Percentiles rank a stretch among this genome's conserved stretches.
phyloP scores from a whole-genome alignment of 352 stramenopile species.

The Globisporangium recalcitrans region DNA sequence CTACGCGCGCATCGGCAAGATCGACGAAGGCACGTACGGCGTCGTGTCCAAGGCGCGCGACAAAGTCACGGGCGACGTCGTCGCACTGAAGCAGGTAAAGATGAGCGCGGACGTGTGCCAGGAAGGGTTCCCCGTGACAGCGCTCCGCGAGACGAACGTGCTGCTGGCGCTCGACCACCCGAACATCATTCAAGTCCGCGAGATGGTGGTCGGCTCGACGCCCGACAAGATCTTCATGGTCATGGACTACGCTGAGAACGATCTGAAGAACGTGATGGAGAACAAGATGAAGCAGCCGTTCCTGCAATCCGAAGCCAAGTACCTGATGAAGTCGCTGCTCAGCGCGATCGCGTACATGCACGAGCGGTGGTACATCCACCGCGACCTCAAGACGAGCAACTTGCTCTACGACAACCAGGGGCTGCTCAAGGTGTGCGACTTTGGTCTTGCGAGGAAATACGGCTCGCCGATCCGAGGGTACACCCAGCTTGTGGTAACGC shows the following conservation, averaged over 20 bases:
- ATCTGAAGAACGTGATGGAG: constrained; percentile 84
- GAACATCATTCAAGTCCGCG: constrained; percentile 83
- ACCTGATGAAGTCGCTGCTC: constrained; percentile 90
- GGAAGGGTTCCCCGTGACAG: constrained; percentile 83
- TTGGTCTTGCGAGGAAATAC: constrained; percentile 81
- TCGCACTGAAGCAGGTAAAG: constrained; percentile 91
- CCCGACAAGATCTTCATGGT: constrained; percentile 90
- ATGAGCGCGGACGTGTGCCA: constrained; percentile 69
- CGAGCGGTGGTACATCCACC: constrained; percentile 90
- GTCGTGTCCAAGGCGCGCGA: constrained; percentile 94
- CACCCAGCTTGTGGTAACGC: constrained; percentile 92
- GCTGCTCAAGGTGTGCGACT: constrained; percentile 82
- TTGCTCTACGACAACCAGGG: constrained; percentile 91
- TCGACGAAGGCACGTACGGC: constrained; percentile 96
- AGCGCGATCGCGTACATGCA: constrained; percentile 90
- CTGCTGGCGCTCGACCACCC: constrained; percentile 76
- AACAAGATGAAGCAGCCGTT: constrained; percentile 79
- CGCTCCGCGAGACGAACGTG: constrained; percentile 83
- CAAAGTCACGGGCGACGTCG: constrained; percentile 86
- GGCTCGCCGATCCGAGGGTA: constrained; percentile 69
- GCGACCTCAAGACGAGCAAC: constrained; percentile 98
- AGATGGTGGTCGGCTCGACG: constrained; percentile 87
- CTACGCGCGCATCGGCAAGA: constrained; percentile 91
- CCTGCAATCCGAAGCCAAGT: constrained; percentile 91
- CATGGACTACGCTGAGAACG: constrained; percentile 88